Base-by-base conservation (phyloP, 2,329 filamentous ascomycete species). In the Uncinocarpus reesii region DNA sequence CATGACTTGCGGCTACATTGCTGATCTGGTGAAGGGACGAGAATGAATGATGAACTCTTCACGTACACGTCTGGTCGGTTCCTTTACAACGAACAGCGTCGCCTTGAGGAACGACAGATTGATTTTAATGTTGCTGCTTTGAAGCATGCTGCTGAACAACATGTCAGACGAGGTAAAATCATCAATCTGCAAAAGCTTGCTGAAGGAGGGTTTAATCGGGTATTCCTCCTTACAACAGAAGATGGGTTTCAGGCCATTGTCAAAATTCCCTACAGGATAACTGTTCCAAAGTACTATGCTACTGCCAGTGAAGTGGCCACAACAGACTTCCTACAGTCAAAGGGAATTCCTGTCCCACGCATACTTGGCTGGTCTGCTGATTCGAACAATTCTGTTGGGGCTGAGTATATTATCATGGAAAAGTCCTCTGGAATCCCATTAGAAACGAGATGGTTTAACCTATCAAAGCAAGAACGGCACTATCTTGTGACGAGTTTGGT, bases 251-350 rank as follows among this genome's bases (percentile, higher is more conserved):
- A 57, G 38, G 52, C 57, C 15, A 51, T 61, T 23, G 59, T 53
- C 16, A 59, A 58, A 32, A 56, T 60, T 28, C 57, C 59, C 2
- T 56, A 51, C 48, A 47, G 38, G 1, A 55, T 52, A 47, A 52
- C 55, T 7, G 57, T 53, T 3, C 57, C 56, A 13, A 35, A 53
- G 15, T 16, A 48, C 6, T 53, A 47, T 4, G 56, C 59, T 28
- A 53, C 59, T 16, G 62, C 60, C 31, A 64, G 62, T 52, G 62
- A 65, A 53, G 62, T 61, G 15, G 63, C 63, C 18, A 66, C 62
- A n/a, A 54, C 64, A 40, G 56, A 62, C 7, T 59, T 62, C 41
- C 53, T 65, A 37, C 56, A 57, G 10, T 56, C 49, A 13, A 55
- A 64, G 36, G 55, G 55, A 7, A 53, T 69, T 45, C 64, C 66